A percentile compares a stretch with the other conserved stretches of the same genome.
phyloP scores from a whole-genome alignment of 768 basidiomycete species.

The Boletus huronensis region DNA sequence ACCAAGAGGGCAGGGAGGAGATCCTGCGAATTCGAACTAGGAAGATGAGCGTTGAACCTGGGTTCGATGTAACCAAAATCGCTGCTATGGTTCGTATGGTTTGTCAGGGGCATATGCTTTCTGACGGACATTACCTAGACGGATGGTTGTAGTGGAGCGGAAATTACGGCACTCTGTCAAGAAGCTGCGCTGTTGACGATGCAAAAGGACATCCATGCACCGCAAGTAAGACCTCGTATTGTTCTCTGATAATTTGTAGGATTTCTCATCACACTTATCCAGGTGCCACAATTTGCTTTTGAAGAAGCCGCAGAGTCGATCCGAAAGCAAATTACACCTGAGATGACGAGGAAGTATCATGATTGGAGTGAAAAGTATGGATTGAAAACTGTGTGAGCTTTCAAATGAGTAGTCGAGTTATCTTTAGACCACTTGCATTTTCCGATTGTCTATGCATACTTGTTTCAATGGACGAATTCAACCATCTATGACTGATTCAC shows the following conservation, averaged over 20 bases:
- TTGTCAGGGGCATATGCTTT: neutral
- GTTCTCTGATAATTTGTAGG: neutral
- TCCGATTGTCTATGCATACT: neutral
- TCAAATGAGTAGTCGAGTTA: neutral
- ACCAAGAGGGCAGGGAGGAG: constrained; percentile 72
- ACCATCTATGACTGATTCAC: neutral
- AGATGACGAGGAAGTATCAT: constrained; percentile 67
- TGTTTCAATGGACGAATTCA: neutral
- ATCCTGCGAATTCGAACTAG: constrained; percentile 76
- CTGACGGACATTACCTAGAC: constrained; percentile 49
- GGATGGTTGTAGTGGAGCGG: constrained; percentile 94
- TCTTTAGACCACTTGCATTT: neutral
- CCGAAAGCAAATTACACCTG: constrained; percentile 81
- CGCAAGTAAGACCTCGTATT: constrained; percentile 50
- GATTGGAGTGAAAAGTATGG: constrained; percentile 54
- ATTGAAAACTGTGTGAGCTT: constrained; percentile 12
- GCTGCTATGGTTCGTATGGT: constrained; percentile 55
- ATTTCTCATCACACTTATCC: neutral
- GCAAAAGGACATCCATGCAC: constrained; percentile 78
- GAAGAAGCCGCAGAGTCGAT: constrained; percentile 66
- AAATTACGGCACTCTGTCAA: constrained; percentile 88
- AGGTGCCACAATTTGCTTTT: constrained; percentile 80
- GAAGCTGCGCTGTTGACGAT: constrained; percentile 93
- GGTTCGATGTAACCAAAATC: constrained; percentile 62
- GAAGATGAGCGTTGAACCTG: constrained; percentile 77